A percentile compares a stretch with the other conserved stretches of the same genome.
Conservation (phyloP, 164 flowering plant genomes). For the Aristolochia contorta region DNA sequence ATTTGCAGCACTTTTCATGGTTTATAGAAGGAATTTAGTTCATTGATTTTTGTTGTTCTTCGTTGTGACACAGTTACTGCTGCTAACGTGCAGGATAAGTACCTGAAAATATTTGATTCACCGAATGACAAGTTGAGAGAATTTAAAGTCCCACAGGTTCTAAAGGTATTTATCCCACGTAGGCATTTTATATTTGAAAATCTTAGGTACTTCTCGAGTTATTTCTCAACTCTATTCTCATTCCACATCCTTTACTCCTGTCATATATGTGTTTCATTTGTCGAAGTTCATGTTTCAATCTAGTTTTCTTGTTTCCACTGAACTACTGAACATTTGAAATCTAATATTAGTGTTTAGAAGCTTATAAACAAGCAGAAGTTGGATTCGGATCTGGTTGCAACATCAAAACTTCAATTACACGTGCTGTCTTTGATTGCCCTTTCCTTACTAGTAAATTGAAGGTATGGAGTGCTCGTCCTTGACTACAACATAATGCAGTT, state of each 20-base stretch:
- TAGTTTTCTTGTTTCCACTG: too few relatives aligned
- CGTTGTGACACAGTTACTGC: slow-evolving; percentile 1
- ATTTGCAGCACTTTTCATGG: too few relatives aligned
- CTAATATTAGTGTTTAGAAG: slow-evolving; percentile 38
- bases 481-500: background rate
- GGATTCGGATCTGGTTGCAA: slow-evolving; percentile 76
- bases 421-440: slow-evolving; percentile 75
- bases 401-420: slow-evolving; percentile 48
- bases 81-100: slow-evolving; percentile 42
- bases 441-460: slow-evolving; percentile 53
- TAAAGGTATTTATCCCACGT: slow-evolving; percentile 30
- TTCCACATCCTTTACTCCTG: background rate
- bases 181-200: background rate
- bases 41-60: slow-evolving; percentile 1
- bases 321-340: too few relatives aligned
- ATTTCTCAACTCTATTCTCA: background rate
- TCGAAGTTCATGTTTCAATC: too few relatives aligned
- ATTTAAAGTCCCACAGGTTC: slow-evolving; percentile 34
- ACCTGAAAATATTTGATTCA: slow-evolving; percentile 33
- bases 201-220: background rate
- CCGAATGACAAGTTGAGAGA: slow-evolving; percentile 32
- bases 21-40: too few relatives aligned
- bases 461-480: slow-evolving; percentile 27
- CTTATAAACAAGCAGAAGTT: slow-evolving; percentile 55
- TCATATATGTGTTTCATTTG: too few relatives aligned